These are phyloP conservation scores for Delitschia confertaspora DNA, from an alignment of 495 filamentous ascomycete species.

Conservation along the genomic window DNA sequence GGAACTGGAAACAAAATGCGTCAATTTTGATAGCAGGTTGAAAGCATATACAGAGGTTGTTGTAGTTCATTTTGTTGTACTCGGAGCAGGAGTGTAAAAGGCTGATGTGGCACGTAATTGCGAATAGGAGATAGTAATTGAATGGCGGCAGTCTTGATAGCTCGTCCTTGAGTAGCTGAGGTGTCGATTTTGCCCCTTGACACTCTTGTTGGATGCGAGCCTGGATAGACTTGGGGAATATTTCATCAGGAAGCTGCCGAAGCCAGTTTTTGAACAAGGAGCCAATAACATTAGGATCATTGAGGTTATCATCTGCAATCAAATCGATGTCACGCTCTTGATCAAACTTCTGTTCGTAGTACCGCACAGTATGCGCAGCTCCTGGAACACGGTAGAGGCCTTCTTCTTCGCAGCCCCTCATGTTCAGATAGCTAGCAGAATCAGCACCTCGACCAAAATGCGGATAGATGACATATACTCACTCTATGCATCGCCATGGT, in stretches of 20 bases:
- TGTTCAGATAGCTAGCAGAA: constrained; percentile 63
- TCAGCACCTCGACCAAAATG: not conserved
- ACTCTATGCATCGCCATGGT: constrained; percentile 84
- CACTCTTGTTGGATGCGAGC: constrained; percentile 64
- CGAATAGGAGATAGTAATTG: constrained; percentile 93
- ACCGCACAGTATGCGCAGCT: constrained; percentile 71
- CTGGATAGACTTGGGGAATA: constrained; percentile 74
- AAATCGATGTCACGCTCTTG: constrained; percentile 77
- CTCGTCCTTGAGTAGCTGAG: constrained; percentile 76
- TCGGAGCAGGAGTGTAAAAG: constrained; percentile 75
- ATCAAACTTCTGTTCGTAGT: constrained; percentile 82
- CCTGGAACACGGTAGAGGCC: constrained; percentile 83
- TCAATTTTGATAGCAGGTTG: constrained; percentile 92
- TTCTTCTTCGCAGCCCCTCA: constrained; percentile 81
- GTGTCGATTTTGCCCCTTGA: constrained; percentile 62
- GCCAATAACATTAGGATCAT: constrained; percentile 88
- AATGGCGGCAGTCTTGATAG: constrained; percentile 82
- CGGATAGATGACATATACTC: constrained; percentile 31
- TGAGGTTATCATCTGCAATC: constrained; percentile 70
- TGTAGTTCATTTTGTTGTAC: constrained; percentile 91
- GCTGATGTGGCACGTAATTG: constrained; percentile 87
- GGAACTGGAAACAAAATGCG: constrained; percentile 78
- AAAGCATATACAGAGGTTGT: constrained; percentile 88
- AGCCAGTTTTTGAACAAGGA: constrained; percentile 91
- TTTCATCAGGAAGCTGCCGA: constrained; percentile 82